These are phyloP conservation scores for Blastobotrys malaysiensis DNA, from an alignment of 1,139 yeast genomes.

Conservation along the genomic window DNA sequence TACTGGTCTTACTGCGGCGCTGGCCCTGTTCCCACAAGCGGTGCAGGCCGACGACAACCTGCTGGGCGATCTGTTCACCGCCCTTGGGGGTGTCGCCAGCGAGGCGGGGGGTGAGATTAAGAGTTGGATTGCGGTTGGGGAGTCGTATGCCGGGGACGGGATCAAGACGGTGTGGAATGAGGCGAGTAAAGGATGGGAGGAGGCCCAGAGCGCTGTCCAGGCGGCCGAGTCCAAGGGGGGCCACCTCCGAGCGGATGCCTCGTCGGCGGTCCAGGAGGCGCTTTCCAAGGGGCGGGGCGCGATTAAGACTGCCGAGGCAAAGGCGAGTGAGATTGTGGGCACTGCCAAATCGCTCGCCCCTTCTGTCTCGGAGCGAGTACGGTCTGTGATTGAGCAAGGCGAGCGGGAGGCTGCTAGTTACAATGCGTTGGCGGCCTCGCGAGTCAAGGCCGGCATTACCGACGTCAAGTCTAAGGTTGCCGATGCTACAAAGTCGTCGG, in stretches of 20 bases:
- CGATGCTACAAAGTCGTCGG: background rate
- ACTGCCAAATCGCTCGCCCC: slow-evolving; percentile 9
- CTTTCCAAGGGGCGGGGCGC: slow-evolving; percentile 6
- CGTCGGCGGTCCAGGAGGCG: slow-evolving; percentile 1
- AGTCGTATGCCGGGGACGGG: slow-evolving; percentile 10
- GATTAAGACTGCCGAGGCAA: slow-evolving; percentile 4
- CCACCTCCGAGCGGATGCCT: slow-evolving; percentile 6
- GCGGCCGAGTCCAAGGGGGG: slow-evolving; percentile 7
- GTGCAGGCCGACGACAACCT: background rate
- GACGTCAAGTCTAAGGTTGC: background rate
- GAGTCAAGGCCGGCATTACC: slow-evolving; percentile 4
- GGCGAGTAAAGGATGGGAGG: slow-evolving; percentile 6
- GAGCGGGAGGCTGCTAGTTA: slow-evolving; percentile 7
- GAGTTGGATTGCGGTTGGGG: slow-evolving; percentile 8
- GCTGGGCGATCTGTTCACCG: slow-evolving; percentile 4
- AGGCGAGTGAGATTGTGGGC: slow-evolving; percentile 6
- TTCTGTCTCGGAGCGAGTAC: slow-evolving; percentile 3
- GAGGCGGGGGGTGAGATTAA: slow-evolving; percentile 6
- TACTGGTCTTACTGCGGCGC: background rate
- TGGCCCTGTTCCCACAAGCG: slow-evolving; percentile 3
- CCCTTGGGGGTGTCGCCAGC: slow-evolving; percentile 4
- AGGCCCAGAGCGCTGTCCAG: slow-evolving; percentile 6
- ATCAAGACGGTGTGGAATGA: slow-evolving; percentile 9
- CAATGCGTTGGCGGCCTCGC: slow-evolving; percentile 5
- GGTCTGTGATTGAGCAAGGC: slow-evolving; percentile 6